Evolutionary conservation across 2,329 filamentous ascomycete species (phyloP).

Genomic region (Paradendryphiella salina): DNA sequence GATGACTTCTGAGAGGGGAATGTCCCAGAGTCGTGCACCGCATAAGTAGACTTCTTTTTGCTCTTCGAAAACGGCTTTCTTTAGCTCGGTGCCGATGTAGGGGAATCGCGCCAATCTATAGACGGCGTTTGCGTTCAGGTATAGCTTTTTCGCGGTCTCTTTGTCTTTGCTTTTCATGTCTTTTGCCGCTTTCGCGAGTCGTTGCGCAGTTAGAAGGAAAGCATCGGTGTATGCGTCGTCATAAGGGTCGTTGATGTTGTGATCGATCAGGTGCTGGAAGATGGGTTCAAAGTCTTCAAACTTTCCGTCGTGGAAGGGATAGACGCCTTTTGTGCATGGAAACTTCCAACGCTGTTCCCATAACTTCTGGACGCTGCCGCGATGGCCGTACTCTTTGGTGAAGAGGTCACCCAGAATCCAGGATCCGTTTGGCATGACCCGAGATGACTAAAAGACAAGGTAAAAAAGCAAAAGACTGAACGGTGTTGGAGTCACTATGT

Average conservation of each 20-base stretch:
- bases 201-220: slow-evolving; percentile 63
- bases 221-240: slow-evolving; percentile 64
- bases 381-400: slow-evolving; percentile 43
- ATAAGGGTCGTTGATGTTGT: slow-evolving; percentile 67
- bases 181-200: slow-evolving; percentile 56
- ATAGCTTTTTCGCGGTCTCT: slow-evolving; percentile 61
- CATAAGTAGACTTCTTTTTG: slow-evolving; percentile 67
- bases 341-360: slow-evolving; percentile 44
- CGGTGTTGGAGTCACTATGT: not conserved
- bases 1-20: slow-evolving; percentile 63
- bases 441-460: not conserved
- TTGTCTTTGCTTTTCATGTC: slow-evolving; percentile 40
- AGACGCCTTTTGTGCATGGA: slow-evolving; percentile 55
- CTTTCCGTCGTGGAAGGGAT: slow-evolving; percentile 72
- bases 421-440: slow-evolving; percentile 31
- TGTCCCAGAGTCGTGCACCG: slow-evolving; percentile 49
- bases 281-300: slow-evolving; percentile 71
- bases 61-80: slow-evolving; percentile 65
- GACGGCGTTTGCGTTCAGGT: slow-evolving; percentile 71
- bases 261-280: slow-evolving; percentile 42
- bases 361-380: slow-evolving; percentile 38
- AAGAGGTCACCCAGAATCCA: slow-evolving; percentile 47
- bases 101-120: slow-evolving; percentile 74
- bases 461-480: not conserved
- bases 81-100: slow-evolving; percentile 51